These are phyloP conservation scores for Hypoxylon perforatum DNA, from an alignment of 495 filamentous ascomycete species.

Conservation along the genomic window DNA sequence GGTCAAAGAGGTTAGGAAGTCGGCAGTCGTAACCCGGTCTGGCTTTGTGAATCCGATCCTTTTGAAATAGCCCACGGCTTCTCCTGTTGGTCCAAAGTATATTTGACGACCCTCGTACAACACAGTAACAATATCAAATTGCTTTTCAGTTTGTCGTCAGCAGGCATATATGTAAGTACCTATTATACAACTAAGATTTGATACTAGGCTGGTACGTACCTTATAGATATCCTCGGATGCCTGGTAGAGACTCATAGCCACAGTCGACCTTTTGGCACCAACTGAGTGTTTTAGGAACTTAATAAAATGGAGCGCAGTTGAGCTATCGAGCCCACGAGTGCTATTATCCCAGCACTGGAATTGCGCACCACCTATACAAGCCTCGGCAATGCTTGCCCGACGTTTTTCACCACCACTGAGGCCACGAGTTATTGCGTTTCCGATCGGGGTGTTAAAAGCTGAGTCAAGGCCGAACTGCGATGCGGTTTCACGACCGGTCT, in stretches of 20 bases:
- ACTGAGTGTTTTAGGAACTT: slow-evolving; percentile 61
- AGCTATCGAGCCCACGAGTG: slow-evolving; percentile 64
- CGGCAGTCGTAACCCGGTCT: slow-evolving; percentile 70
- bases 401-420: slow-evolving; percentile 67
- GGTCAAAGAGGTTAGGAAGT: slow-evolving; percentile 82
- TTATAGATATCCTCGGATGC: slow-evolving; percentile 76
- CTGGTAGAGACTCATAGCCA: slow-evolving; percentile 78
- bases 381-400: slow-evolving; percentile 60
- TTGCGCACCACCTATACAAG: slow-evolving; percentile 44
- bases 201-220: slow-evolving; percentile 17
- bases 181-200: no score
- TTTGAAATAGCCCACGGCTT: slow-evolving; percentile 68
- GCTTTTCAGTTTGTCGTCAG: slow-evolving; percentile 23
- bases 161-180: neutral
- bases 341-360: slow-evolving; percentile 59
- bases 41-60: slow-evolving; percentile 60
- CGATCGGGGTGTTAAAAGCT: slow-evolving; percentile 80
- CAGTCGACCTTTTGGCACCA: slow-evolving; percentile 61
- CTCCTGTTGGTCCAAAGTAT: slow-evolving; percentile 67
- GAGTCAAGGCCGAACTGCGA: slow-evolving; percentile 78
- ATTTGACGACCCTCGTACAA: slow-evolving; percentile 74
- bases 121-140: slow-evolving; percentile 69
- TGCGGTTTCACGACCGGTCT: slow-evolving; percentile 55
- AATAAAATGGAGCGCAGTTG: slow-evolving; percentile 62
- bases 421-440: slow-evolving; percentile 79